Evolutionary conservation across 371 early-diverging fungal genomes (phyloP), one percentile per base, ranked within the genome.

Genomic region (Haplosporangium sp.): DNA sequence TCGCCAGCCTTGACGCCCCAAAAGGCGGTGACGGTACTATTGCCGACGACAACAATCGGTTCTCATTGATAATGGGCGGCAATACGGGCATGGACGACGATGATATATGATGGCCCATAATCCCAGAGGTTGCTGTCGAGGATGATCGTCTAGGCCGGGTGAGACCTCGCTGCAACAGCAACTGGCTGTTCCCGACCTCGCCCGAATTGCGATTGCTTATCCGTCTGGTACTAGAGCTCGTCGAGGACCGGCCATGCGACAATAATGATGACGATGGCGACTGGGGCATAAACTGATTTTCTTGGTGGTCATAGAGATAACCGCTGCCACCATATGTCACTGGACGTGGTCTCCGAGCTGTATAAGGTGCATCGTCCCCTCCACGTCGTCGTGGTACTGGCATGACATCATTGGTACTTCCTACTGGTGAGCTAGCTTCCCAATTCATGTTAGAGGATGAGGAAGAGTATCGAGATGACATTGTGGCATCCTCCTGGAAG

Each of bases 281-380:
- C 51, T 69, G 72, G 18, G 72, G 64, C 62, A 77, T 45, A 41
- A 77, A 77, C 45, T 64, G 64, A 40, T 60, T 77, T 47, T 77
- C 79, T 11, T 72, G 79, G 23, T 77, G 79, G 41, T 77, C 79
- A 46, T 77, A 77, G 43, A 77, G 21, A 20, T 43, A 61, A 20
- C 79, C 79, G 29, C 79, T 77, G 40, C 79, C 79, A 18, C 72
- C 62, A 51, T 77, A 77, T 1, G 79, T 77, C 48, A 77, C 73
- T 11, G 79, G 79, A 2, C 79, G 72, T 4, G 74, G 69, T 29
- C 79, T 65, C 5, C 79, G 72, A 14, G 72, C 55, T 4, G 69
- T 65, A 61, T 72, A 77, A 1, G 72, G 68, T 3, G 54, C 62
- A 61, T 68, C 74, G 59, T 69, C 69, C 16, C 70, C 59, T 12